phyloP scores from a whole-genome alignment of 805 yeast genomes.

The Saccharomycopsis schoenii region DNA sequence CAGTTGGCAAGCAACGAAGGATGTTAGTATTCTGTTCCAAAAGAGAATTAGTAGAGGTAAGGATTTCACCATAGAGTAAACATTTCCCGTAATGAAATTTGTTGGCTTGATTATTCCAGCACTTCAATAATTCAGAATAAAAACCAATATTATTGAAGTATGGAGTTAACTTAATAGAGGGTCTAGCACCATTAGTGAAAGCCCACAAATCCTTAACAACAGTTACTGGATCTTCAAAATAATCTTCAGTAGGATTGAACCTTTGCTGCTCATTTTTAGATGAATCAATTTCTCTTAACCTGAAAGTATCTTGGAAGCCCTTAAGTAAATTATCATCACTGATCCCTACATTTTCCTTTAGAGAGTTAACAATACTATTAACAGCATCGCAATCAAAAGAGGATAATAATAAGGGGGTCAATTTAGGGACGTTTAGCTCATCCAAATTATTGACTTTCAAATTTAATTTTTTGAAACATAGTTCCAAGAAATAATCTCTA shows the following conservation, averaged over 20 bases:
- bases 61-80: slow-evolving; percentile 74
- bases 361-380: slow-evolving; percentile 24
- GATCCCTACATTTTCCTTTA: slow-evolving; percentile 30
- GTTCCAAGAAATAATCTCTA: slow-evolving; percentile 48
- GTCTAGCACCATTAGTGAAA: slow-evolving; percentile 32
- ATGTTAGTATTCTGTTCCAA: slow-evolving; percentile 62
- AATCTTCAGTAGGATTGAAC: slow-evolving; percentile 21
- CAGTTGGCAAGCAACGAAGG: slow-evolving; percentile 55
- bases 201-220: slow-evolving; percentile 48
- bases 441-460: slow-evolving; percentile 53
- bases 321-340: slow-evolving; percentile 29
- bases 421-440: slow-evolving; percentile 43
- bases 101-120: slow-evolving; percentile 25
- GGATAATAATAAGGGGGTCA: slow-evolving; percentile 57
- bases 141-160: slow-evolving; percentile 58
- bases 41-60: slow-evolving; percentile 77
- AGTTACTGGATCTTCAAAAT: slow-evolving; percentile 42
- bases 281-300: slow-evolving; percentile 17
- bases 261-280: background rate
- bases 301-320: slow-evolving; percentile 25
- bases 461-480: slow-evolving; percentile 50
- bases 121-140: slow-evolving; percentile 33
- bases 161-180: slow-evolving; percentile 52
- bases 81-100: slow-evolving; percentile 41
- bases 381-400: slow-evolving; percentile 30